Evolutionary conservation across 768 basidiomycete species (phyloP).

Genomic region (Neoboletus magnificus): DNA sequence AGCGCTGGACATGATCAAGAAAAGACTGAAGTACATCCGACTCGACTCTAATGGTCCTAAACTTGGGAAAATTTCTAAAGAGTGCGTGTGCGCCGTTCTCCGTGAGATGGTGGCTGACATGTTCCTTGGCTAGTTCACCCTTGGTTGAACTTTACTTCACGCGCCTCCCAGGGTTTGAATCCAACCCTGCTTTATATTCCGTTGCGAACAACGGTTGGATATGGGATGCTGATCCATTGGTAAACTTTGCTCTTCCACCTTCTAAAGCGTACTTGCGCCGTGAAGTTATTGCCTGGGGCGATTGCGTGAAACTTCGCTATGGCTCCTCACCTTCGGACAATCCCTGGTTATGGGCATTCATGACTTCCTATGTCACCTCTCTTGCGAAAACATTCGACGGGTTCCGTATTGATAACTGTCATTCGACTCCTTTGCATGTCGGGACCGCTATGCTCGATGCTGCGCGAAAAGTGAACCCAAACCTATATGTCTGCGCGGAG

Average conservation of each 20-base stretch:
- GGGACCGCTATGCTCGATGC: conserved; percentile 93
- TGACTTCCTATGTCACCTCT: conserved; percentile 75
- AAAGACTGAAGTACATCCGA: conserved; percentile 75
- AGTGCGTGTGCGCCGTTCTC: conserved; percentile 46
- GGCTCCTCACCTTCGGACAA: conserved; percentile 76
- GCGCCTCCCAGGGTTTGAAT: conserved; percentile 60
- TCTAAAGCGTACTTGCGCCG: conserved; percentile 95
- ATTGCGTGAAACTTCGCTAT: conserved; percentile 97
- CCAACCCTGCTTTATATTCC: conserved; percentile 56
- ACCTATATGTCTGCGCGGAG: conserved; percentile 97
- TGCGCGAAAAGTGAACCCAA: conserved; percentile 81
- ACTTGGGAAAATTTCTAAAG: conserved; percentile 70
- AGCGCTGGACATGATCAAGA: conserved; percentile 71
- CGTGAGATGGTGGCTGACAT: conserved; percentile 8
- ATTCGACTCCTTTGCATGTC: conserved; percentile 95
- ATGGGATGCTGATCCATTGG: conserved; percentile 91
- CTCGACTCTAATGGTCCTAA: conserved; percentile 82
- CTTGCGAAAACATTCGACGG: conserved; percentile 89
- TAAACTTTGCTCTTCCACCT: conserved; percentile 88
- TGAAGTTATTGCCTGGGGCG: conserved; percentile 96
- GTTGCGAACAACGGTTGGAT: conserved; percentile 99
- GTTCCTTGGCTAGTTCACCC: conserved; percentile 55
- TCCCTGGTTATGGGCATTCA: conserved; percentile 93
- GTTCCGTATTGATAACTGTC: conserved; percentile 97
- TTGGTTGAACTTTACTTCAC: conserved; percentile 94